Evolutionary conservation across 2,329 filamentous ascomycete genomes (phyloP), one percentile per base, ranked within the genome.

Genomic region (Microdochium trichocladiopsis): DNA sequence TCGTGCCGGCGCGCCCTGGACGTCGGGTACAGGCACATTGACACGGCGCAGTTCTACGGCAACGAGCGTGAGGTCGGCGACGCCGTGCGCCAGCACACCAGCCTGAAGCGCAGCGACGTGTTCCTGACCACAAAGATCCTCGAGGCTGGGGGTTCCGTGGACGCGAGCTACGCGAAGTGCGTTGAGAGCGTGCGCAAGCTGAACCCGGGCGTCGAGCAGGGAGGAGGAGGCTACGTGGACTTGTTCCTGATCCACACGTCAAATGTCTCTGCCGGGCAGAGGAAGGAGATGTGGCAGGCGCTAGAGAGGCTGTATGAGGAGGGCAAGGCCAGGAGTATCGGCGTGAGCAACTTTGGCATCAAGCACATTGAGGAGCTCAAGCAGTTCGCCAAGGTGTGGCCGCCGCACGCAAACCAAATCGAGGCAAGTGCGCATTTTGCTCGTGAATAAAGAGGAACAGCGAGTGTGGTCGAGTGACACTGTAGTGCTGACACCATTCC

Each of bases 81-180:
- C 50, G 86, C 86, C 1, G 66, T 89, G n/a, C 70, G 70, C 23
- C 64, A 77, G 52, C 83, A 68, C 11, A 73, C 79, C 2, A 45
- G 74, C 0, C 56, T 89, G 5, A 68, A 74, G 4, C 77, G 83
- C 28, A 68, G 74, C 16, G 75, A 87, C 9, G 61, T 90, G 49
- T 90, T 86, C 65, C 67, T 90, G 37, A 90, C 87, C 0, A 86
- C 83, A 53, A 91, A 91, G 69, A 82, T 90, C 52, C 69, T 85
- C 25, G 72, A 67, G 25, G 72, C 79, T 4, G 74, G 70, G 2
- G 74, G 73, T 3, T 77, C 77, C 50, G 68, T 74, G 2, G 81
- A 86, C 6, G 73, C 74, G 23, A 83, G 79, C 6, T 87, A 88
- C 62, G 62, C 78, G 53, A 79, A 75, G 55, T 69, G 80, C 12